Evolutionary conservation across 129 eudicot genomes (phyloP), one percentile per base, ranked within the genome.

Genomic region (Flaveria brownii): DNA sequence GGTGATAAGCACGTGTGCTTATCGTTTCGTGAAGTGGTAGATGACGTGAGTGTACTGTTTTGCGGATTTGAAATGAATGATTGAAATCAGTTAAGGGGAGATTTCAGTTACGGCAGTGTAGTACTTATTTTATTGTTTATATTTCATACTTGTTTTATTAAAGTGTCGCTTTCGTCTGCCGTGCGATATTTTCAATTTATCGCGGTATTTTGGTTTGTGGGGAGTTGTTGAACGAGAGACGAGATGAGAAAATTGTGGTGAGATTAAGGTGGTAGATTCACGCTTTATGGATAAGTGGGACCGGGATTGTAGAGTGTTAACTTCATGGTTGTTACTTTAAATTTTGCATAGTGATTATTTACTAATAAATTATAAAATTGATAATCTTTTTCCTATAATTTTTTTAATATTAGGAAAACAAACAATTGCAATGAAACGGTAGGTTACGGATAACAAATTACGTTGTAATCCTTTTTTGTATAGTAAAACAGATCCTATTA

Each of bases 31-130:
- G 82, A 62, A 81, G 82, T 82, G 71, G 65, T 49, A 25, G 52
- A 47, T 73, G 73, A 68, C 78, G 76, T 52, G 78, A 41, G 81
- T 14, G 54, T 61, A 60, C 13, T 68, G 77, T 41, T 56, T 61
- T 66, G 88, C 93, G 96, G 92, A 90, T 77, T 82, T 86, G 86
- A 86, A 90, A 87, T 9, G 56, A 66, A 72, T 78, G 64, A 82
- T 47, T 90, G 75, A 82, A 86, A 82, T 86, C 59, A 68, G 91
- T 90, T 88, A 84, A 80, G 78, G 82, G 79, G 84, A 84, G 82
- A 69, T 39, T 84, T 85, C 83, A 66, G 84, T 84, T 86, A 88
- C 88, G 81, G 62, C 11, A 46, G 36, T 47, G 54, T 20, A 5
- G 46, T 39, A 3, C 61, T 52, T 70, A 42, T 41, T 55, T 15